Percentiles rank a stretch among this genome's conserved stretches.
These are phyloP conservation scores for Phytophthora cryptogea DNA, from an alignment of 352 stramenopile species.

Conservation along the genomic window DNA sequence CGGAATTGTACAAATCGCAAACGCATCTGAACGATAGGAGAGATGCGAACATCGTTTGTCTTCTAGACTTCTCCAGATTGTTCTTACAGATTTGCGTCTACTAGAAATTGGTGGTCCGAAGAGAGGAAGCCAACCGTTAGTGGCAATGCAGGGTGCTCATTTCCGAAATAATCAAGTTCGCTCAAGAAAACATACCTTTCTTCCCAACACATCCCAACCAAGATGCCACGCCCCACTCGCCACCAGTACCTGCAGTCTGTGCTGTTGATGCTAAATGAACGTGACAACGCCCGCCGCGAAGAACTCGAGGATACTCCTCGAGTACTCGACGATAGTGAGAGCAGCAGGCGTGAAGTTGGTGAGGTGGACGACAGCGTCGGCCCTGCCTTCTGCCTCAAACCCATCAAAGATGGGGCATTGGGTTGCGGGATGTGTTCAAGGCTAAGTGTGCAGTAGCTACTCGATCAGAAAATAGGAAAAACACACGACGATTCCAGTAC, in stretches of 20 bases:
- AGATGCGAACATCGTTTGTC: conserved; percentile 1
- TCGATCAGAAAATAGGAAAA: too few relatives aligned
- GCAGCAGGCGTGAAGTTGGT: too few relatives aligned
- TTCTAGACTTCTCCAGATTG: conserved; percentile 2
- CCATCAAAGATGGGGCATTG: too few relatives aligned
- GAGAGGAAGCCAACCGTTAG: not conserved
- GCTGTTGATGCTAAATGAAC: too few relatives aligned
- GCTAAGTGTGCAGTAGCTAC: too few relatives aligned
- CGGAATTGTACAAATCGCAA: not conserved
- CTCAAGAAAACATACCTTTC: not conserved
- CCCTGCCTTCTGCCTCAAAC: too few relatives aligned
- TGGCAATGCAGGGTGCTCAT: not conserved
- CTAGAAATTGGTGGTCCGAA: not conserved
- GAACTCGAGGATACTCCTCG: not conserved
- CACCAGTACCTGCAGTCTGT: not conserved
- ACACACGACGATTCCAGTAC: too few relatives aligned
- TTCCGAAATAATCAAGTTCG: not conserved
- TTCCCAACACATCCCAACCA: not conserved
- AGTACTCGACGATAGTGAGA: not conserved
- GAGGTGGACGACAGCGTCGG: too few relatives aligned
- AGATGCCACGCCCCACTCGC: not conserved
- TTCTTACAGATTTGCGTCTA: not conserved
- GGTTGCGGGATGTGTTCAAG: too few relatives aligned
- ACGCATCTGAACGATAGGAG: not conserved
- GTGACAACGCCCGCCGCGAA: not conserved